Base-by-base conservation (phyloP, 352 stramenopile species). In the Salisapilia sapeloensis region DNA sequence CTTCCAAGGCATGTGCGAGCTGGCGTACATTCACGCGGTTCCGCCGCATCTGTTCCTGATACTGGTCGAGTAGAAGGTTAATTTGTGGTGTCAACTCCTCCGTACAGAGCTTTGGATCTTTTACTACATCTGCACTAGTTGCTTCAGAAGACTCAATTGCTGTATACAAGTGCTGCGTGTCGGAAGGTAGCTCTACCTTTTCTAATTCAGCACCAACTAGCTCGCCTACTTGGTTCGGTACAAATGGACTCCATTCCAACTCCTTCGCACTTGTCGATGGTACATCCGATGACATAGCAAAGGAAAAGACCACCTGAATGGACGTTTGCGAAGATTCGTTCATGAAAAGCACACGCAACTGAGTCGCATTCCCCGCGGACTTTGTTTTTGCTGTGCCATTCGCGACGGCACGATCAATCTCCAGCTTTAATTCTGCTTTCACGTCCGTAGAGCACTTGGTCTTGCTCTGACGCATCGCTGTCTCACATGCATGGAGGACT, bases 1-100 rank as follows among this genome's bases (percentile, higher is more conserved):
- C 12, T 35, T 76, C 51, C 6, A 76, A 36, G 29, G 56, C 66
- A 21, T 60, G 66, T 18, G 58, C 67, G 4, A 86, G 34, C 6
- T 44, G 32, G 4, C 61, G 70, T 33, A 85, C 37, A 7, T 50
- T 44, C 26, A 60, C 75, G 10, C 76, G 62, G 31, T 91, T 91
- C 33, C 59, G 48, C 33, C 79, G 55, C 38, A 74, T 78, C 35
- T 70, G 70, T 36, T 86, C 66, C 24, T 74, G 59, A 19, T 85
- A 45, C 17, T 80, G 53, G n/a, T 82, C 76, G 16, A 85, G 50
- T 4, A 86, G 48, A 33, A 91, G 23, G n/a, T 65, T 80, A 18
- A 82, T 60, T 32, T 76, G 58, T 6, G 74, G 66, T 17, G 74
- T 85, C 14, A 83, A 31, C 35, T 87, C 76, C 36, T 89, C 76